Base-by-base conservation (phyloP, 108 stramenopile species). In the Nitzschia inconspicua region DNA sequence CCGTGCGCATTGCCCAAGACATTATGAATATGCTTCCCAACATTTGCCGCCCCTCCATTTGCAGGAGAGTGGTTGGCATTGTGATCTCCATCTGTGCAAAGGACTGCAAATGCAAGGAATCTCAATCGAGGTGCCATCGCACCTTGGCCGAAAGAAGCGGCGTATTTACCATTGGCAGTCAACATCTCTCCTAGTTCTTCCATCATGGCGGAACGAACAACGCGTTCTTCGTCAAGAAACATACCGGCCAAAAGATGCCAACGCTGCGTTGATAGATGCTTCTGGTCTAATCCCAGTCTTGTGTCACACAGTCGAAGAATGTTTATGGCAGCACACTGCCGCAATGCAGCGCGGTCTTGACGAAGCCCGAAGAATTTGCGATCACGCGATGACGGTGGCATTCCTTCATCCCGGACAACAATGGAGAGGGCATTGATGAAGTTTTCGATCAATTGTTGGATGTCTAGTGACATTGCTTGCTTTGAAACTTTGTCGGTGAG, bases 251-350 rank as follows among this genome's bases (percentile, higher is more conserved):
- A 57, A 37, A 68, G 46, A 40, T 84, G 82, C 88, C 88, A 94
- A 65, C 77, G 66, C 6, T 51, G 53, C 25, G 72, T 60, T 19
- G 76, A 70, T 36, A 94, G 65, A 59, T 70, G 80, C 44, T 44
- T 73, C 4, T 73, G 61, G 25, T 87, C 87, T 9, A 91, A 68
- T 34, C 78, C 44, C 20, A 88, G 53, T 25, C 76, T 65, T 26
- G 81, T 50, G 57, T 91, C 88, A 49, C 93, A 87, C 20, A 94
- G 72, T 31, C 82, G 81, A n/a, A 91, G 48, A 23, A 91, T 36
- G 43, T 83, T 66, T 16, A 88, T 60, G 19, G 84, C 77, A 40
- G 89, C 88, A 42, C 84, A 83, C 30, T 85, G 76, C n/a, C 86
- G 78, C 7, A 93, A 55, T 20, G 75, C 82, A 18, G 84, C 82